phyloP scores from a whole-genome alignment of 768 basidiomycete species.

The Hortiboletus flavorubellus region DNA sequence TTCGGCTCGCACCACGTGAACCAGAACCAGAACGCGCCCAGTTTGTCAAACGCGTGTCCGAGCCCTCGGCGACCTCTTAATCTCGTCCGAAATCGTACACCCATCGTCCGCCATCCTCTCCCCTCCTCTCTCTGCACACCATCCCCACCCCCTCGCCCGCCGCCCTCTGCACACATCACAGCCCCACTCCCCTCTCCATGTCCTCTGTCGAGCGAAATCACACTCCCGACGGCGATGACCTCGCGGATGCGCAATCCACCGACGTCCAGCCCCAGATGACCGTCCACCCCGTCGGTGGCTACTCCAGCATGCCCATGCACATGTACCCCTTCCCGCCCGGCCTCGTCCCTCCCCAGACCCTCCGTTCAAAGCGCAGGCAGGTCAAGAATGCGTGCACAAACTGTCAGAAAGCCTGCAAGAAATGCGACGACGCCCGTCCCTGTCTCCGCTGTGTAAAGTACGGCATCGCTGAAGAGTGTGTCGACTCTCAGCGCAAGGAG shows the following conservation, averaged over 20 bases:
- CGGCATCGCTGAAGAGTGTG: slow-evolving; percentile 80
- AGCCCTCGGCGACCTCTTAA: slow-evolving; percentile 30
- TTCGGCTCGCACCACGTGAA: slow-evolving; percentile 39
- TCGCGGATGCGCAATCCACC: slow-evolving; percentile 30
- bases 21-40: slow-evolving; percentile 29
- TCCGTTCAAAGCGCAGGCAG: slow-evolving; percentile 76
- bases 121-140: slow-evolving; percentile 10
- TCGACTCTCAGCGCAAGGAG: slow-evolving; percentile 91
- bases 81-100: slow-evolving; percentile 32
- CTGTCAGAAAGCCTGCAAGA: slow-evolving; percentile 90
- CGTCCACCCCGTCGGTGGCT: slow-evolving; percentile 47
- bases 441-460: slow-evolving; percentile 93
- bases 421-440: slow-evolving; percentile 87
- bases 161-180: slow-evolving; percentile 22
- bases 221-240: slow-evolving; percentile 40
- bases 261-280: slow-evolving; percentile 48
- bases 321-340: slow-evolving; percentile 66
- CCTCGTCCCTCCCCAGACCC: slow-evolving; percentile 42
- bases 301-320: slow-evolving; percentile 58
- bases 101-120: slow-evolving; percentile 23
- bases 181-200: slow-evolving; percentile 26
- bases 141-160: slow-evolving; percentile 28
- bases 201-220: slow-evolving; percentile 40
- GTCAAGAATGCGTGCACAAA: slow-evolving; percentile 92
- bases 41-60: slow-evolving; percentile 37